phyloP scores from a whole-genome alignment of 2,329 filamentous ascomycete genomes.

The Xylaria sp. region DNA sequence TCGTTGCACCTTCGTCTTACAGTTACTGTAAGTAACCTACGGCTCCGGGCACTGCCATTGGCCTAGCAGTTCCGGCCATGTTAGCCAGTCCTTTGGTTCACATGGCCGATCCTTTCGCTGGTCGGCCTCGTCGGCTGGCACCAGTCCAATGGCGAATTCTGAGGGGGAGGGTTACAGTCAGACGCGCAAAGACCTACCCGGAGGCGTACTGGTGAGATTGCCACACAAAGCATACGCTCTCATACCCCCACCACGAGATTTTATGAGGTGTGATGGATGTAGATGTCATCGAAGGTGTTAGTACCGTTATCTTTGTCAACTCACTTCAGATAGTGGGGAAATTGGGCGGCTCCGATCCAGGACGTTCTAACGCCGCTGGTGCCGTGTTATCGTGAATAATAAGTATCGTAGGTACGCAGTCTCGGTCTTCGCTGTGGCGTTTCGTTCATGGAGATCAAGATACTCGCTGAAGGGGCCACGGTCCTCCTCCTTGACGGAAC shows the following conservation, averaged over 20 bases:
- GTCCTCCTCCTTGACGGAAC: constrained; percentile 49
- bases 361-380: constrained; percentile 24
- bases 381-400: constrained; percentile 45
- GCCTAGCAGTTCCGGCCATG: constrained; percentile 37
- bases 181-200: constrained; percentile 35
- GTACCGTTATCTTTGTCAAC: constrained; percentile 39
- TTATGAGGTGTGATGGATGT: constrained; percentile 25
- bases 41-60: constrained; percentile 15
- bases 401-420: constrained; percentile 46
- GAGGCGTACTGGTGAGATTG: constrained; percentile 2
- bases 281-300: constrained; percentile 39
- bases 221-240: constrained; percentile 23
- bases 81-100: constrained; percentile 47
- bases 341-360: constrained; percentile 20
- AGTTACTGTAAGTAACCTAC: constrained; percentile 14
- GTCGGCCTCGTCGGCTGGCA: constrained; percentile 36
- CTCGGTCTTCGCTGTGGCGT: constrained; percentile 38
- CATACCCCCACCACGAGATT: constrained; percentile 38
- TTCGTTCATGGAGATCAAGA: constrained; percentile 48
- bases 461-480: constrained; percentile 47
- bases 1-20: constrained; percentile 13
- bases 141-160: constrained; percentile 43
- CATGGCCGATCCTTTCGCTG: constrained; percentile 46
- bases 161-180: constrained; percentile 44
- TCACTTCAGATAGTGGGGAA: constrained; percentile 26